Percentiles rank a stretch among this genome's conserved stretches.
Conservation (phyloP, 129 eudicot genomes). For the Flaveria bidentis region DNA sequence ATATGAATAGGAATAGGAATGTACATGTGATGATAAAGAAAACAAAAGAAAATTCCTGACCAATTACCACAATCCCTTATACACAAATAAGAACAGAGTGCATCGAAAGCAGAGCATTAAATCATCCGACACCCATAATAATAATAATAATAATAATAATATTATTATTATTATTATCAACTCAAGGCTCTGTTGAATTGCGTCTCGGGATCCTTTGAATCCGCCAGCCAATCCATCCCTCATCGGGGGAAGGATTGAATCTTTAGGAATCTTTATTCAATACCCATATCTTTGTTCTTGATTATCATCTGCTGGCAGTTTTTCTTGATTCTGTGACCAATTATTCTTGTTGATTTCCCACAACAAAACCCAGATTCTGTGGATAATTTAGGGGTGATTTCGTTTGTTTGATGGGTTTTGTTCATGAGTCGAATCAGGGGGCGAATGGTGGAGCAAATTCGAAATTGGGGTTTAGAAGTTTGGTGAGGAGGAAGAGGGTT, state of each 20-base stretch:
- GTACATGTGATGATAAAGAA: neutral
- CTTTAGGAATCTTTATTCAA: slow-evolving; percentile 29
- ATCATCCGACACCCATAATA: neutral
- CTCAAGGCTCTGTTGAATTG: slow-evolving; percentile 13
- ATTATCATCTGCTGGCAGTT: slow-evolving; percentile 32
- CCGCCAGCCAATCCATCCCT: slow-evolving; percentile 34
- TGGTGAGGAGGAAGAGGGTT: slow-evolving; percentile 88
- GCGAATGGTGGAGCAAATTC: slow-evolving; percentile 22
- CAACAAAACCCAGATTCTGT: neutral
- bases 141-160: neutral
- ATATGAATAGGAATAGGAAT: no score
- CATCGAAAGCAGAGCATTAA: slow-evolving; percentile 22
- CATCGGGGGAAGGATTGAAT: slow-evolving; percentile 33
- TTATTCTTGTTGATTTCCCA: neutral
- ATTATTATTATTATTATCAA: neutral
- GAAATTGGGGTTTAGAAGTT: slow-evolving; percentile 48
- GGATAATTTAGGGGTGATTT: neutral
- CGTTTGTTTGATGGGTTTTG: slow-evolving; percentile 56
- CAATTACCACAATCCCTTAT: slow-evolving; percentile 20
- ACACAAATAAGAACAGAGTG: slow-evolving; percentile 11
- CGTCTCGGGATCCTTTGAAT: slow-evolving; percentile 25
- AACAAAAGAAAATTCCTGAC: slow-evolving; percentile 21
- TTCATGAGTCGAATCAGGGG: slow-evolving; percentile 39
- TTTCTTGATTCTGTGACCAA: slow-evolving; percentile 25
- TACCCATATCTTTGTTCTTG: slow-evolving; percentile 13